Conservation (phyloP, 192 early-diverging fungal genomes). For the Linderina pennispora region DNA sequence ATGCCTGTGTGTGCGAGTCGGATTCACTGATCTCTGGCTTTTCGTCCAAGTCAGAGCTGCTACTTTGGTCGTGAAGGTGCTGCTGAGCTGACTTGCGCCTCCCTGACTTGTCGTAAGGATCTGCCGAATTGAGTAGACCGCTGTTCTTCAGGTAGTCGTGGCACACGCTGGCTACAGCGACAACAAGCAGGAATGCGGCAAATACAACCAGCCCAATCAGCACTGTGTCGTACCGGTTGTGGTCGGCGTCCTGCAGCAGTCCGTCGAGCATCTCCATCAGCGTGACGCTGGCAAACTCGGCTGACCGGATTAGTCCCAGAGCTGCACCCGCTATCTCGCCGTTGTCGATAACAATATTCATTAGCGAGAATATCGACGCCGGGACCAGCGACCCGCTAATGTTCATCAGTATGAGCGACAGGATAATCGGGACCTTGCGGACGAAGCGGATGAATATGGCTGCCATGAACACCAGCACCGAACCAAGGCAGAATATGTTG, state of each 20-base stretch:
- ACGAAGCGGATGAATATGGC: constrained; percentile 36
- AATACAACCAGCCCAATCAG: constrained; percentile 40
- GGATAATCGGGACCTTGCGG: constrained; percentile 23
- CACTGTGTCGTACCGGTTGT: constrained; percentile 45
- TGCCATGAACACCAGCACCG: constrained; percentile 27
- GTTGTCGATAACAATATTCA: constrained; percentile 45
- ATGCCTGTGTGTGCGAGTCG: not conserved
- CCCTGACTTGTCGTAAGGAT: constrained; percentile 25
- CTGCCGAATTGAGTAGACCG: constrained; percentile 30
- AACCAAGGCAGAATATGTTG: constrained; percentile 37
- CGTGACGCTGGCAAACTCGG: constrained; percentile 44
- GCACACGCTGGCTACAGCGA: constrained; percentile 16
- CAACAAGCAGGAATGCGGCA: constrained; percentile 26
- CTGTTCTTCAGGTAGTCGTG: constrained; percentile 18
- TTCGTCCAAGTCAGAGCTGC: not conserved
- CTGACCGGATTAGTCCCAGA: constrained; percentile 44
- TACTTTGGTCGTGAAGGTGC: too few species aligned
- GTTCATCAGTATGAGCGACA: constrained; percentile 35
- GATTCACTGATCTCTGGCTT: not conserved
- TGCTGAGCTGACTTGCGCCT: too few species aligned
- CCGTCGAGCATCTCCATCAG: constrained; percentile 50
- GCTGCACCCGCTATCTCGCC: constrained; percentile 42
- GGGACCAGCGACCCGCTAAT: constrained; percentile 37
- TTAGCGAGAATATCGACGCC: constrained; percentile 38
- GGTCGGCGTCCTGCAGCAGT: constrained; percentile 41